These are phyloP conservation scores for Plasmodium billcollinsi DNA, from an alignment of 169 alveolate genomes.

Conservation along the genomic window DNA sequence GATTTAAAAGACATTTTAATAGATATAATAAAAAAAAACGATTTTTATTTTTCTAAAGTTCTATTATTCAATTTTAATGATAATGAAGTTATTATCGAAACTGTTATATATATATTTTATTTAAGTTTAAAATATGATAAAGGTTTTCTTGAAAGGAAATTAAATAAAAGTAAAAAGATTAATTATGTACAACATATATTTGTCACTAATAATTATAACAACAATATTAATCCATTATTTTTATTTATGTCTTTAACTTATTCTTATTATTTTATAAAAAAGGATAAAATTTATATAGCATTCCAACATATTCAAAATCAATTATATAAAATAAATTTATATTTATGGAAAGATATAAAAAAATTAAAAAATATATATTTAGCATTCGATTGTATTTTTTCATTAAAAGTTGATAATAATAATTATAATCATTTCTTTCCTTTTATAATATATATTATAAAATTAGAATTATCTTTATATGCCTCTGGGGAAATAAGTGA, in stretches of 20 bases:
- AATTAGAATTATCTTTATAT: conserved; percentile 61
- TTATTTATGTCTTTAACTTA: conserved; percentile 69
- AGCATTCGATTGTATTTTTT: conserved; percentile 57
- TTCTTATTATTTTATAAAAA: conserved; percentile 65
- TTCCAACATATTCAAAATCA: conserved; percentile 47
- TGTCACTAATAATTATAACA: conserved; percentile 30
- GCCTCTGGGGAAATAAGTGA: conserved; percentile 22
- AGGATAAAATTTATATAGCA: conserved; percentile 34
- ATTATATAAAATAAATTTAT: conserved; percentile 56
- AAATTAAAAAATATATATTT: conserved; percentile 67
- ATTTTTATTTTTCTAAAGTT: conserved; percentile 65
- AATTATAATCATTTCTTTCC: conserved; percentile 21
- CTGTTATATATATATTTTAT: conserved; percentile 66
- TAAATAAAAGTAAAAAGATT: conserved; percentile 22
- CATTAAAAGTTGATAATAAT: conserved; percentile 22
- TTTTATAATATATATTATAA: conserved; percentile 46
- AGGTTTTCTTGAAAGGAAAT: conserved; percentile 45
- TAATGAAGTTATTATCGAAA: conserved; percentile 61
- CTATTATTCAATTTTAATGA: conserved; percentile 69
- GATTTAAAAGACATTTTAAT: conserved; percentile 41
- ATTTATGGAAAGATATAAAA: conserved; percentile 42
- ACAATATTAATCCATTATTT: conserved; percentile 47
- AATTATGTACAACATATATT: conserved; percentile 65
- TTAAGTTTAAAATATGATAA: conserved; percentile 51
- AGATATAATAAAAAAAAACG: conserved; percentile 53